These are phyloP conservation scores for Akanthomyces muscarius DNA, from an alignment of 2,329 filamentous ascomycete species.

Conservation along the genomic window DNA sequence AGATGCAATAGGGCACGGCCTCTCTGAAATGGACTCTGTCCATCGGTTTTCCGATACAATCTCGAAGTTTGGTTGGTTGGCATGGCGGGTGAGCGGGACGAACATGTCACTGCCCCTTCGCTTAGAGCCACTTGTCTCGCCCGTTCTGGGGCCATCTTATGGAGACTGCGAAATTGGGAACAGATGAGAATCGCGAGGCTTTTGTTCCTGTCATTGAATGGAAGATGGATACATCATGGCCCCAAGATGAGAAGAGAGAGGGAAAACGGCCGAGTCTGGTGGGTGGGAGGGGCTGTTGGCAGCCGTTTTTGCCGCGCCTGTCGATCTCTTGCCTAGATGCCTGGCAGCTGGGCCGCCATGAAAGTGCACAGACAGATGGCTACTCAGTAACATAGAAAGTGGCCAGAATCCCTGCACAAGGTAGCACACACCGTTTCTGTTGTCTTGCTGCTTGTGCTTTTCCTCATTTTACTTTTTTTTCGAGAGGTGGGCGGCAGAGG, in stretches of 20 bases:
- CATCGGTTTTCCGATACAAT: neutral
- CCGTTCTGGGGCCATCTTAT: neutral
- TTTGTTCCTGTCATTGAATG: no score
- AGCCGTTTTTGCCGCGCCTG: constrained; percentile 5
- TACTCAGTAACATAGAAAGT: neutral
- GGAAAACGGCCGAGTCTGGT: neutral
- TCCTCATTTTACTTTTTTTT: neutral
- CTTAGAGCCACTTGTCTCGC: neutral
- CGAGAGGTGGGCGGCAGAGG: neutral
- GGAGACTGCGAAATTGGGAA: neutral
- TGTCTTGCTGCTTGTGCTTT: constrained; percentile 10
- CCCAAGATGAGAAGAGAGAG: neutral
- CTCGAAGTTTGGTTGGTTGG: neutral
- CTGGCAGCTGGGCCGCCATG: neutral
- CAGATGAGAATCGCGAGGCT: neutral
- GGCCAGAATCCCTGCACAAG: neutral
- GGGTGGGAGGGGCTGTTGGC: neutral
- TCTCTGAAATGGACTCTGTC: neutral
- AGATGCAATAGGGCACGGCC: constrained; percentile 6
- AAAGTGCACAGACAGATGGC: constrained; percentile 1
- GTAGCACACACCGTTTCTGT: constrained; percentile 8
- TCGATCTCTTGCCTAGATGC: neutral
- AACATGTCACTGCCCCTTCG: neutral
- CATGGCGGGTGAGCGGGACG: neutral
- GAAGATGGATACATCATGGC: neutral